phyloP scores from a whole-genome alignment of 1,139 yeast species.

The Hyphopichia burtonii region DNA sequence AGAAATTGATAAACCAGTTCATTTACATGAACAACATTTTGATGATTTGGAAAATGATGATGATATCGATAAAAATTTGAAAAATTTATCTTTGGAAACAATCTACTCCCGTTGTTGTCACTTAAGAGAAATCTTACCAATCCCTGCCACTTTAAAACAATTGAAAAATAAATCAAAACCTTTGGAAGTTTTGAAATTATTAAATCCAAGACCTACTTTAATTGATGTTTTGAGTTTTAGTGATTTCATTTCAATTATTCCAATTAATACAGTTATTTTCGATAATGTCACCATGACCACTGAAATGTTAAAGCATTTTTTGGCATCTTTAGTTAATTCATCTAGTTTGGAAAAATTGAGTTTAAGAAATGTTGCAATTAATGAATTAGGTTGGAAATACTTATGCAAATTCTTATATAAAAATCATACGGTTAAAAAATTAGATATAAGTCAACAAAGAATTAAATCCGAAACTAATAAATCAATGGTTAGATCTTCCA shows the following conservation, averaged over 20 bases:
- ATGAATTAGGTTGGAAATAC: slow-evolving; percentile 67
- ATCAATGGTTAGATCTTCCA: slow-evolving; percentile 52
- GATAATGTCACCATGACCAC: slow-evolving; percentile 80
- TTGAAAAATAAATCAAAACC: slow-evolving; percentile 75
- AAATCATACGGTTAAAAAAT: slow-evolving; percentile 57
- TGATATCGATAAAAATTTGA: slow-evolving; percentile 11
- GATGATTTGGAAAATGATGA: slow-evolving; percentile 17
- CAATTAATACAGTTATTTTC: slow-evolving; percentile 73
- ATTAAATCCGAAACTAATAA: slow-evolving; percentile 51
- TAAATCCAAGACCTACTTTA: slow-evolving; percentile 88
- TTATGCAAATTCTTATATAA: slow-evolving; percentile 69
- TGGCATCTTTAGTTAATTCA: slow-evolving; percentile 62
- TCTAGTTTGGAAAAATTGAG: slow-evolving; percentile 67
- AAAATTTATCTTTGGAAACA: slow-evolving; percentile 58
- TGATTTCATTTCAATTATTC: slow-evolving; percentile 83
- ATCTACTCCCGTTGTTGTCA: slow-evolving; percentile 79
- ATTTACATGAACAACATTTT: slow-evolving; percentile 65
- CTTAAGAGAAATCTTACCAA: slow-evolving; percentile 68
- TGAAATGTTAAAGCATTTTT: slow-evolving; percentile 73
- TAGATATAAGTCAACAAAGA: slow-evolving; percentile 81
- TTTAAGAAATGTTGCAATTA: slow-evolving; percentile 74
- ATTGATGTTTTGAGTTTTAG: slow-evolving; percentile 86
- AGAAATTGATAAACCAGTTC: slow-evolving; percentile 58
- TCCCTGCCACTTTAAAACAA: slow-evolving; percentile 77
- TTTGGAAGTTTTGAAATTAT: slow-evolving; percentile 68